Conservation (phyloP, 805 yeast genomes). For the Danielozyma ontarioensis region DNA sequence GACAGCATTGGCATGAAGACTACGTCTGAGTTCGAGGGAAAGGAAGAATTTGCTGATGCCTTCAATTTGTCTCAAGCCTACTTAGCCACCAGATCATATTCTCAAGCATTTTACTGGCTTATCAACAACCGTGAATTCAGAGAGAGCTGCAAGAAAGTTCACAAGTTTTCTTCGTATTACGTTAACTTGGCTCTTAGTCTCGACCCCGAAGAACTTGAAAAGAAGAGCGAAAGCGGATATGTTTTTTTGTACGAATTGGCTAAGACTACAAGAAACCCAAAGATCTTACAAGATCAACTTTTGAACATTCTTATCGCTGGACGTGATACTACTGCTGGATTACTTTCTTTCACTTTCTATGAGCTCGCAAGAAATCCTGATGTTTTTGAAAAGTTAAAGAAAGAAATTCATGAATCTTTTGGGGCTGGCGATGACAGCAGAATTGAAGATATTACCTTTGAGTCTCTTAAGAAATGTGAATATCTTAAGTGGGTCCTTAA, state of each 20-base stretch:
- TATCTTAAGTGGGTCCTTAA: slow-evolving; percentile 32
- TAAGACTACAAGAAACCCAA: slow-evolving; percentile 32
- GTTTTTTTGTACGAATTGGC: slow-evolving; percentile 34
- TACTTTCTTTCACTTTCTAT: slow-evolving; percentile 28
- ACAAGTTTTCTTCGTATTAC: slow-evolving; percentile 11
- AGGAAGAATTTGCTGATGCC: slow-evolving; percentile 27
- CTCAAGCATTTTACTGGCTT: slow-evolving; percentile 23
- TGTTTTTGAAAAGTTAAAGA: slow-evolving; percentile 25
- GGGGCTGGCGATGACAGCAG: slow-evolving; percentile 26
- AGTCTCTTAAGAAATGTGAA: slow-evolving; percentile 34
- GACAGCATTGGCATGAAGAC: neutral
- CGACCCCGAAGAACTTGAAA: slow-evolving; percentile 10
- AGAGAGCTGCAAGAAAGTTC: slow-evolving; percentile 10
- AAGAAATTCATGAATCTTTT: slow-evolving; percentile 23
- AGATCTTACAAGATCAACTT: slow-evolving; percentile 31
- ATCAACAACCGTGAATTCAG: slow-evolving; percentile 11
- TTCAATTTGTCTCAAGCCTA: slow-evolving; percentile 29
- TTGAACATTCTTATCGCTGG: slow-evolving; percentile 39
- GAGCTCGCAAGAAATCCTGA: slow-evolving; percentile 32
- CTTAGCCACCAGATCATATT: slow-evolving; percentile 25
- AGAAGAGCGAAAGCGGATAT: slow-evolving; percentile 19
- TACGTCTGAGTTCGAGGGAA: slow-evolving; percentile 24
- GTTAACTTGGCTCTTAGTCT: slow-evolving; percentile 11
- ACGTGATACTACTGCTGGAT: slow-evolving; percentile 40
- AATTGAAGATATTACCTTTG: slow-evolving; percentile 29